Evolutionary conservation across 345 rosid genomes (phyloP), one percentile per base, ranked within the genome.

Genomic region (Eucalyptus coolabah): DNA sequence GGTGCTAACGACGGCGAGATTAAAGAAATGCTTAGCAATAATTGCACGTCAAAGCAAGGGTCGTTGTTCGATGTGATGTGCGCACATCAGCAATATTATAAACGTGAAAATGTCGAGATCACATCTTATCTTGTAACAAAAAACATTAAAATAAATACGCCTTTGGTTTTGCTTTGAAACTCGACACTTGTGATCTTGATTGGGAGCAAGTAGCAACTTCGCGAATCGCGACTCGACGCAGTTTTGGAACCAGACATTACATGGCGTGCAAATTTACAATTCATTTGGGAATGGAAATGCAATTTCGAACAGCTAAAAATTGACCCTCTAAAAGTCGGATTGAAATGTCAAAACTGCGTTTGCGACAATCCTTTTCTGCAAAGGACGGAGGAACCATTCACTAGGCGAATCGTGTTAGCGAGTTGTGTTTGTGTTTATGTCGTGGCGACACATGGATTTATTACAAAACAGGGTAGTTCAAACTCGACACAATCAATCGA

Each of bases 391-490:
- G 2, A 18, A 69, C 12, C 11, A 34, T 69, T 69, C 23, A 17
- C 18, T 10, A 32, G 34, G 40, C 23, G 7, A 34, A 15, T 16
- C 21, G 21, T n/a, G 21, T 8, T 1, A 0, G 40, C 9, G 4
- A 9, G 12, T 65, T 9, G 40, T 16, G 42, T 8, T 17, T 17
- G 32, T 63, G 34, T 13, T 63, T 7, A 16, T 0, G 3, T 34
- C 4, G 0, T 67, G 42, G 1, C 4, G 21, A 17, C 40, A 4
- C 19, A 32, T 2, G 12, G 1, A 6, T 14, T 67, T 32, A 32
- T 2, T 4, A 5, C 12, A 18, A 3, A 69, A 69, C 2, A 2
- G 3, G 32, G 3, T 3, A 30, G 0, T 63, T 63, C 1, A 3
- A 63, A 30, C 81, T 3, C 2, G 21, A 34, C 24, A 69, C 0